phyloP scores from a whole-genome alignment of 2,329 filamentous ascomycete species.

The Botrytis fragariae region DNA sequence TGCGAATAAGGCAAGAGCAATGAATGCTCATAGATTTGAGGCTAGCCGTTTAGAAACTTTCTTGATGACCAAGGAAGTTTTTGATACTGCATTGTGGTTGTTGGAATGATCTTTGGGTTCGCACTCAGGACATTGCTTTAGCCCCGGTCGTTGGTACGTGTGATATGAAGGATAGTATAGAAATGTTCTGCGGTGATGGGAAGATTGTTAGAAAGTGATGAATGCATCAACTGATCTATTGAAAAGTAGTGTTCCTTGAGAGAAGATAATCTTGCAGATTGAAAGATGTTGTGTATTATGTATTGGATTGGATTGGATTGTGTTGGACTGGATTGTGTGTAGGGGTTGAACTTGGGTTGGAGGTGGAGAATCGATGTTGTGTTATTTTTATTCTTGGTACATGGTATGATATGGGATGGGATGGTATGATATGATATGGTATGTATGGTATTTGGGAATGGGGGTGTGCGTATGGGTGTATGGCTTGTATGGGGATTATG shows the following conservation, averaged over 20 bases:
- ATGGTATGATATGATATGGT: background rate
- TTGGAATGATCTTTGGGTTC: conserved; percentile 21
- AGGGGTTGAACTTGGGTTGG: background rate
- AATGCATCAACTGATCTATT: conserved; percentile 21
- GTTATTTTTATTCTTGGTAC: conserved; percentile 3
- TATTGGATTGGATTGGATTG: background rate
- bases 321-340: background rate
- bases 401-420: background rate
- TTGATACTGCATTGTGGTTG: conserved; percentile 39
- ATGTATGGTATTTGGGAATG: background rate
- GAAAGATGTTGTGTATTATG: background rate
- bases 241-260: conserved; percentile 18
- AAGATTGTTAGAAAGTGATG: conserved; percentile 3
- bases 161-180: conserved; percentile 22
- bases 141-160: conserved; percentile 29
- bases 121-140: conserved; percentile 36
- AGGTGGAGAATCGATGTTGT: background rate
- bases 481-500: background rate
- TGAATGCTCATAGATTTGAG: conserved; percentile 20
- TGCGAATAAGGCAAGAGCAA: conserved; percentile 26
- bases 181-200: conserved; percentile 4
- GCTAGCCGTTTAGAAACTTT: conserved; percentile 40
- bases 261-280: conserved; percentile 20
- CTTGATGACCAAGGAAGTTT: conserved; percentile 33
- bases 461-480: background rate